Evolutionary conservation across 345 rosid genomes (phyloP), one percentile per base, ranked within the genome.

Genomic region (Populus ilicifolia): DNA sequence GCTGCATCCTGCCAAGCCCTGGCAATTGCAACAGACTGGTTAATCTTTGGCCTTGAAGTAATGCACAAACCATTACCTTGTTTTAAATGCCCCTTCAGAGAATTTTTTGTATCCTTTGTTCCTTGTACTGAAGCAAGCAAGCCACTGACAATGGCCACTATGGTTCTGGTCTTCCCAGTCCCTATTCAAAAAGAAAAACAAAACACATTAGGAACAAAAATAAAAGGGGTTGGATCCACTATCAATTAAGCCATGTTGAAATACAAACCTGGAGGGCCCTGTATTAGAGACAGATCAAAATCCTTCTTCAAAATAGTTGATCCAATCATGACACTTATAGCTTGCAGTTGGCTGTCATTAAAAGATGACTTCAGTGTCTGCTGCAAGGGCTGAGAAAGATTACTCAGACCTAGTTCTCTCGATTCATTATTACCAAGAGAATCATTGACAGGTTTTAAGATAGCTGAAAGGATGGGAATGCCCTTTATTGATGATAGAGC

Each of bases 1-100:
- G 99, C 99, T 66, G 99, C 98, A 85, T 93, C 96, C 86, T 95
- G 96, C 99, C 99, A 93, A 66, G 92, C 96, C 86, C 91, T 90
- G 72, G 93, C 91, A 76, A 93, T 76, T 79, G 92, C 98, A 80
- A 88, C 87, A 82, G 88, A 84, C 81, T 90, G 92, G 79, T 85
- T 86, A 80, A 93, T 66, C 80, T 83, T 88, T 78, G 84, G 83
- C 82, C 88, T 87, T 54, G 88, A 73, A 81, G 82, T 83, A 75
- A 81, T 72, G 77, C 56, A 81, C 67, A 83, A 76, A 77, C 82
- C 76, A 80, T 72, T 77, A 86, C 72, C 75, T 77, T 79, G 89
- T 79, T 84, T 90, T 69, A 80, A 67, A 80, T 80, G 77, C 25
- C 81, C 84, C 70, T 54, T 72, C 16, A 9, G 66, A 62, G 84